Evolutionary conservation across 345 rosid species (phyloP), one percentile per base, ranked within the genome.

Genomic region (Salix arbutifolia): DNA sequence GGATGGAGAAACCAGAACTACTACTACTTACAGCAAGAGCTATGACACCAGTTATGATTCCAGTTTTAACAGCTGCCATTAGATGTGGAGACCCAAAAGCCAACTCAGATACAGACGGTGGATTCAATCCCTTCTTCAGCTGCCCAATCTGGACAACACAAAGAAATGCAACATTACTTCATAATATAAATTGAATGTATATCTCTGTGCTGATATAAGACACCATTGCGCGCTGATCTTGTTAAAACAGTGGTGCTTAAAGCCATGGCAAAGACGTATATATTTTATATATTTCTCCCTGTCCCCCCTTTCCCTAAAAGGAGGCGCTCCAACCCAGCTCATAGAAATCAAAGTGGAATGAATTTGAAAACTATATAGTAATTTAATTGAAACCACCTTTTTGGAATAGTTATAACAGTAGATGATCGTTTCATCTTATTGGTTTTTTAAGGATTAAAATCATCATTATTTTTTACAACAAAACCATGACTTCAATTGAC

Each of bases 101-200:
- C 74, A 95, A 82, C 66, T 91, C 96, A 3, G 88, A 75, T 1
- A 78, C 18, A 23, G 99, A 85, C 7, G 73, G 83, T 28, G 99
- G 98, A 85, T 95, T 93, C 83, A 93, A 74, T 30, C 99, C 98
- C 77, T 90, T 90, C 85, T 90, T 89, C 76, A 95, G 75, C 66
- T 86, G 77, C 30, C 99, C 99, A 78, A 95, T 95, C 99, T 93
- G 90, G 6, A 37, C 40, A 77, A 26, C 69, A 52, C 25, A 67
- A 69, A 10, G 40, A 67, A 53, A 14, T 62, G 0, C 33, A 65
- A 17, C 35, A 56, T n/a, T 33, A 33, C 35, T 4, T 33, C 35
- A 33, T 6, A 0, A 38, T 8, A 38, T 38, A 38, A 1, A 38
- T 31, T 38, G 42, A 6, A 38, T 38, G 8, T 6, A 38, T 0